phyloP scores from a whole-genome alignment of 257 asterid species.

The Nicotiana knightiana region DNA sequence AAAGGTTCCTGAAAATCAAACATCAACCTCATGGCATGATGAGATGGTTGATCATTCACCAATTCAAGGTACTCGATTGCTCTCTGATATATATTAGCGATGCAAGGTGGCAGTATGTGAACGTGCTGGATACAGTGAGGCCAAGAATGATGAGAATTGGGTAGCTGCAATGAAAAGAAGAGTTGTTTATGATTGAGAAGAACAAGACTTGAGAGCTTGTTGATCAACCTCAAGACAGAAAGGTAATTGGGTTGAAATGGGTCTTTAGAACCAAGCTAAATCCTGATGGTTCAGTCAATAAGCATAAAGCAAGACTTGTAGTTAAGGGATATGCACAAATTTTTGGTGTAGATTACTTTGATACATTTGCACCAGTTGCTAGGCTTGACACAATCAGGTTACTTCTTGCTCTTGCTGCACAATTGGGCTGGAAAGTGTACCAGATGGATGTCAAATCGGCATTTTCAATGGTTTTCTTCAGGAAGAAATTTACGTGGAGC shows the following conservation, averaged over 20 bases:
- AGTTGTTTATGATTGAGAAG: no score
- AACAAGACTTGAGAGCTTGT: no score
- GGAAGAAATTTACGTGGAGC: no score
- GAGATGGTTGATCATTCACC: neutral
- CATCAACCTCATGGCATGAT: no score
- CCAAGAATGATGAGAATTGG: neutral
- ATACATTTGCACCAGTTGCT: no score
- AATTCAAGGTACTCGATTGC: neutral
- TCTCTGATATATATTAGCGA: no score
- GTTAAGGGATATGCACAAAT: constrained; percentile 7
- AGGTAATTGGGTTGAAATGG: constrained; percentile 9
- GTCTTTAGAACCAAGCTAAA: neutral
- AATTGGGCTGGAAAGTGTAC: no score
- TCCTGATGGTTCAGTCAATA: neutral
- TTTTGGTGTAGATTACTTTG: neutral
- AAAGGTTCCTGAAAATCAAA: neutral
- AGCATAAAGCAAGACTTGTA: constrained; percentile 8
- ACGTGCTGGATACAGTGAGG: neutral
- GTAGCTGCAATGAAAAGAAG: no score
- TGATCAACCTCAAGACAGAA: no score
- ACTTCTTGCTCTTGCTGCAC: neutral
- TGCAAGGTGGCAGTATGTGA: neutral
- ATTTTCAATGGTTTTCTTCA: no score
- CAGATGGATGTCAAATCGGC: no score
- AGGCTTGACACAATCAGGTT: no score